Evolutionary conservation across 495 filamentous ascomycete genomes (phyloP), one percentile per base, ranked within the genome.

Genomic region (Neurospora sp.): DNA sequence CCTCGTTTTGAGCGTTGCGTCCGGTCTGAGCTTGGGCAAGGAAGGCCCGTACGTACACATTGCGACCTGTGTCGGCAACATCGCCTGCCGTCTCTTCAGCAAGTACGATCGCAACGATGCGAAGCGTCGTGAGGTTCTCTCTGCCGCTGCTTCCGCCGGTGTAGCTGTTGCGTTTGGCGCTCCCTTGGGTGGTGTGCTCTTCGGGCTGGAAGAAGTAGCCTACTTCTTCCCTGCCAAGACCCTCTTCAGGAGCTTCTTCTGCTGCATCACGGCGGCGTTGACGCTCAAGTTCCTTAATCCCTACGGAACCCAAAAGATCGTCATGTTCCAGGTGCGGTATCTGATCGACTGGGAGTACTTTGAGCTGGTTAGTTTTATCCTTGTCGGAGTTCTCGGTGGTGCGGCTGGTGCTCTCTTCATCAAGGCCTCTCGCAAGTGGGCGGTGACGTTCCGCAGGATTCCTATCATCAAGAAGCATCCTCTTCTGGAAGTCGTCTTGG

Each of bases 201-300:
- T 98, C 80, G 93, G 94, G 71, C 82, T 98, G 35, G 95, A 98
- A 81, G 95, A 98, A 86, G 93, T 97, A 37, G 88, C 91, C 80
- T 99, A 99, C 80, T 99, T 97, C 79, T 98, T 98, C 81, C 96
- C 95, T 5, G 92, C 96, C n/a, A 98, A 99, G 82, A 98, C 95
- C 3, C 88, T 99, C 4, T 99, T 99, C 83, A 87, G 96, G 46
- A 99, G 96, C 2, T 98, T 99, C 84, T 99, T 98, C 82, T 97
- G 94, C 81, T 99, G 95, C 81, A 98, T 98, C 77, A 92, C 88
- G 2, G 94, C 96, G 31, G 92, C 96, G 0, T 79, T 99, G 37
- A 93, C 94, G 5, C 84, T 98, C 71, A 97, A 97, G 77, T 97
- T 97, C 77, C 85, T 98, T 70, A 94, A 99, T 72, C 96, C 96